These are phyloP conservation scores for Suillus spraguei DNA, from an alignment of 768 basidiomycete genomes.

Conservation along the genomic window DNA sequence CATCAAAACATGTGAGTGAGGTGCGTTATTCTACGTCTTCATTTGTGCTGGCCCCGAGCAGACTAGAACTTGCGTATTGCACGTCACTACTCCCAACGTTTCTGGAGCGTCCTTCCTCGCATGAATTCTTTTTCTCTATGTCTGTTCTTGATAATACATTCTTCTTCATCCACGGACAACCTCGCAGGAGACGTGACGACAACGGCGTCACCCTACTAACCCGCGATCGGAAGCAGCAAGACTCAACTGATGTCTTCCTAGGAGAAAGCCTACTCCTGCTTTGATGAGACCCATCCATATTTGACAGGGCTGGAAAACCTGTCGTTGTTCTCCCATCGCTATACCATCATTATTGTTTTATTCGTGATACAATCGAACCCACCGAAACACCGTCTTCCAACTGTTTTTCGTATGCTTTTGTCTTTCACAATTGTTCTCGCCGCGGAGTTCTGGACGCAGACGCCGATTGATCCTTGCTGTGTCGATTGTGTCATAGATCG, in stretches of 20 bases:
- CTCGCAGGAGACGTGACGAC: conserved; percentile 56
- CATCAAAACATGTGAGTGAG: background rate
- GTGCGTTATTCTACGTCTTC: background rate
- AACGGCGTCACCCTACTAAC: conserved; percentile 45
- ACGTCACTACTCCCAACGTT: conserved; percentile 42
- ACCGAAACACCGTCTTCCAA: too few species aligned
- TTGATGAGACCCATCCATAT: conserved; percentile 28
- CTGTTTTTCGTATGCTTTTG: too few species aligned
- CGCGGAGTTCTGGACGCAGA: background rate
- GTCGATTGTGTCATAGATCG: background rate
- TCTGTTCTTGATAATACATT: conserved; percentile 72
- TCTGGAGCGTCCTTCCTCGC: conserved; percentile 56
- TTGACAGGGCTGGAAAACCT: conserved; percentile 17
- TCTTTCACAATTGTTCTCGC: background rate
- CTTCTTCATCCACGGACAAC: conserved; percentile 50
- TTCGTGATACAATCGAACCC: too few species aligned
- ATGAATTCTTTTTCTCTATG: conserved; percentile 59
- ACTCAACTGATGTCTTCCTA: conserved; percentile 47
- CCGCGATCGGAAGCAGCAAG: conserved; percentile 39
- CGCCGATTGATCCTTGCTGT: background rate
- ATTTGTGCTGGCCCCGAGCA: background rate
- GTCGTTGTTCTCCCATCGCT: background rate
- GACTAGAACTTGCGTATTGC: background rate
- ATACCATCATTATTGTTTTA: background rate
- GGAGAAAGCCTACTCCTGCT: conserved; percentile 40